Percentiles rank a stretch among this genome's conserved stretches.
Evolutionary conservation across 345 rosid species (phyloP).

Genomic region (Moricandia moricandioides): DNA sequence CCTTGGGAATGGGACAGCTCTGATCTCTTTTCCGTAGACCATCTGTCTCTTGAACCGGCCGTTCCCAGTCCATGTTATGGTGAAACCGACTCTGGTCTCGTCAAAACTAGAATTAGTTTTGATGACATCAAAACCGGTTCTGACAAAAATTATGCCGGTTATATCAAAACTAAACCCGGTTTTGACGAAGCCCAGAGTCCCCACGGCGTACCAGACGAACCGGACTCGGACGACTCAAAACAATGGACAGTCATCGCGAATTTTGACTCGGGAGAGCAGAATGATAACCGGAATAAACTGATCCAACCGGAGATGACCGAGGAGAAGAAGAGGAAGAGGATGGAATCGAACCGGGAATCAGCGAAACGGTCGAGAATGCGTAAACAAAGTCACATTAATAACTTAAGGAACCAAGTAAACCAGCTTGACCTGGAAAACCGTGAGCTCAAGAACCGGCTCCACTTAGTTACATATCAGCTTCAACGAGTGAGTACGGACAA

Average conservation of each 20-base stretch:
- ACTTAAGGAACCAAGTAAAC: slow-evolving; percentile 67
- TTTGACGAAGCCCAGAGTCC: background rate
- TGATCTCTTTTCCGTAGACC: slow-evolving; percentile 40
- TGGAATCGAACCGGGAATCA: slow-evolving; percentile 92
- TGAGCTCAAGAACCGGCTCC: slow-evolving; percentile 61
- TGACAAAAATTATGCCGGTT: slow-evolving; percentile 31
- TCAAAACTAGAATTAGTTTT: slow-evolving; percentile 26
- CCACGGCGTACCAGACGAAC: slow-evolving; percentile 1
- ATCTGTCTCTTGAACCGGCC: slow-evolving; percentile 36
- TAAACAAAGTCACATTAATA: slow-evolving; percentile 74
- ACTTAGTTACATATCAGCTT: slow-evolving; percentile 41
- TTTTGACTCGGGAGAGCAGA: too few relatives aligned
- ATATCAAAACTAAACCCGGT: slow-evolving; percentile 1
- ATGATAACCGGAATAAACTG: slow-evolving; percentile 33
- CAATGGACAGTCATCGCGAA: too few relatives aligned
- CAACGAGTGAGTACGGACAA: slow-evolving; percentile 52
- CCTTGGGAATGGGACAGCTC: slow-evolving; percentile 56
- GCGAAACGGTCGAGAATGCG: slow-evolving; percentile 89
- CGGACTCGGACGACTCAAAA: too few relatives aligned
- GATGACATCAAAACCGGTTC: slow-evolving; percentile 27
- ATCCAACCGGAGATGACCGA: slow-evolving; percentile 38
- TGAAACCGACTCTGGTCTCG: slow-evolving; percentile 29
- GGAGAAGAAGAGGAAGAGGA: slow-evolving; percentile 62
- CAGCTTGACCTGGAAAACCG: slow-evolving; percentile 68
- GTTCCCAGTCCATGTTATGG: slow-evolving; percentile 32